A percentile compares a stretch with the other conserved stretches of the same genome.
Conservation (phyloP, 208 protist genomes). For the Leishmania martiniquensis region DNA sequence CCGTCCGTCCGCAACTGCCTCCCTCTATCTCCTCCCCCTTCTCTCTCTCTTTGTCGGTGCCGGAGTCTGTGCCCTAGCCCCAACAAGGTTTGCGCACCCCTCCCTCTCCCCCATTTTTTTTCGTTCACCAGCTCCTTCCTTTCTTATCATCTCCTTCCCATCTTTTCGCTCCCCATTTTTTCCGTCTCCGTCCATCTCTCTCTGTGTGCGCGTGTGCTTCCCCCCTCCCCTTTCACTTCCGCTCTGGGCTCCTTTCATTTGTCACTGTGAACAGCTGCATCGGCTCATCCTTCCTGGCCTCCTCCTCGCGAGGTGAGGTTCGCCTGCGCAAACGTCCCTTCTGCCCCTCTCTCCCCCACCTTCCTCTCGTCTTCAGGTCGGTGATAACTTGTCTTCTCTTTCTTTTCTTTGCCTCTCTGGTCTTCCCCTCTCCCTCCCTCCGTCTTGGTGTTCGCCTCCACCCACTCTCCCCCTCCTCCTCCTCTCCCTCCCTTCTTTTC, state of each 20-base stretch:
- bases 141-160: background rate
- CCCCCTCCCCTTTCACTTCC: background rate
- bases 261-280: background rate
- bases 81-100: background rate
- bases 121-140: background rate
- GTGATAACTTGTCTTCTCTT: conserved; percentile 3
- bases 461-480: background rate
- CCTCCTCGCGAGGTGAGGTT: background rate
- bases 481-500: background rate
- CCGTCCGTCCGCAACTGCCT: background rate
- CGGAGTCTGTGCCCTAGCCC: background rate
- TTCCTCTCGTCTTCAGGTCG: background rate
- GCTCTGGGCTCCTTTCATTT: background rate
- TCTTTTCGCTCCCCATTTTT: background rate
- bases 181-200: background rate
- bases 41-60: background rate
- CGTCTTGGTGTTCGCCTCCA: background rate
- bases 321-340: background rate
- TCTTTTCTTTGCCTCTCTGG: background rate
- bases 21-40: background rate
- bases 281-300: background rate
- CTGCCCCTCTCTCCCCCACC: too few species aligned
- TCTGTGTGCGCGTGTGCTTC: too few species aligned
- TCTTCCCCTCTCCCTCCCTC: background rate
- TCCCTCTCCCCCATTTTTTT: background rate